Conservation (phyloP, 306 rosid species). For the Castanea crenata region DNA sequence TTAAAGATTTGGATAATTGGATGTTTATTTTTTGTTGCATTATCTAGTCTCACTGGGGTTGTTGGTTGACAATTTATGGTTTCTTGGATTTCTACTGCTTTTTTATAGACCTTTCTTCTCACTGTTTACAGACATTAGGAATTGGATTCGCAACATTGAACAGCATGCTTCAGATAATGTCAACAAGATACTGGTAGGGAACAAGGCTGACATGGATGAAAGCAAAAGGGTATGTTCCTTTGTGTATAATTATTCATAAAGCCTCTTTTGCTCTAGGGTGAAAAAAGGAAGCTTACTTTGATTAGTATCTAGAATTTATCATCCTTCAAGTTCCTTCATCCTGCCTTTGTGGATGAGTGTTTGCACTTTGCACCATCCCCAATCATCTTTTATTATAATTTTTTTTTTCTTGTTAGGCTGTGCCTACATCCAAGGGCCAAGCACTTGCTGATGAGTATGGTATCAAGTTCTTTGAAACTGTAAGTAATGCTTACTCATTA, state of each 20-base stretch:
- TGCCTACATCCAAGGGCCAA: conserved; percentile 91
- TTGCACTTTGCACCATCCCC: background rate
- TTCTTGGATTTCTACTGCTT: background rate
- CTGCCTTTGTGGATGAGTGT: background rate
- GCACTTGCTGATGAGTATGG: conserved; percentile 97
- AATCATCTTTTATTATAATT: background rate
- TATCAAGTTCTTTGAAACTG: conserved; percentile 93
- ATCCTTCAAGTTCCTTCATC: background rate
- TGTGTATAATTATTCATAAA: conserved; percentile 6
- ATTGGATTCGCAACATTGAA: conserved; percentile 95
- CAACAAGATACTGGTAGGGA: conserved; percentile 90
- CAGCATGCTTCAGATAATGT: conserved; percentile 96
- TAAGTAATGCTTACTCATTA: conserved; percentile 43
- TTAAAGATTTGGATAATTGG: conserved; percentile 18
- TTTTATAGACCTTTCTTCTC: conserved; percentile 17
- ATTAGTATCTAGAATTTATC: background rate
- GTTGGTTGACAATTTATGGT: background rate
- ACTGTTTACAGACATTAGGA: conserved; percentile 74
- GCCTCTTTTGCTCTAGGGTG: background rate
- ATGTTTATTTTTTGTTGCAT: background rate
- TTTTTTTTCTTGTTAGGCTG: conserved; percentile 50
- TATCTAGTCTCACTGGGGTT: background rate
- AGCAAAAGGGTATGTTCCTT: conserved; percentile 78
- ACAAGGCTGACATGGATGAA: conserved; percentile 98
- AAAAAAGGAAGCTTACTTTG: background rate